Evolutionary conservation across 2,329 filamentous ascomycete genomes (phyloP).

Genomic region (Nemania abortiva): DNA sequence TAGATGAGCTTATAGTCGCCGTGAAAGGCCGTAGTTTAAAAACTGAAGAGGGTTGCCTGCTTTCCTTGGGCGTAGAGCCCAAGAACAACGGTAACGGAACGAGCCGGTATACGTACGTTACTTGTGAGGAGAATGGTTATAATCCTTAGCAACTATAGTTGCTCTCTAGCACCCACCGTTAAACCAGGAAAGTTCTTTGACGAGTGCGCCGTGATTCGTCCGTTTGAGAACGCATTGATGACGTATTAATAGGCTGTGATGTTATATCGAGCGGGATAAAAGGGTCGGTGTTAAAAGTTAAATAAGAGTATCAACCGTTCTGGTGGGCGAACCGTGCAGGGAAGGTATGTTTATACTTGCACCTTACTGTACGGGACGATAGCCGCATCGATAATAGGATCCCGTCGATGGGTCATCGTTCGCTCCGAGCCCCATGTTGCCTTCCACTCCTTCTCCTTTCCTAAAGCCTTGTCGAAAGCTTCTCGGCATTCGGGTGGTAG

Average conservation of each 20-base stretch:
- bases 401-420: slow-evolving; percentile 63
- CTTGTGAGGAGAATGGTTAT: not conserved
- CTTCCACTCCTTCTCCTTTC: slow-evolving; percentile 78
- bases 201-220: not conserved
- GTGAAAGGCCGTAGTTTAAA: not conserved
- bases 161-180: not conserved
- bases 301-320: not conserved
- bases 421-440: slow-evolving; percentile 78
- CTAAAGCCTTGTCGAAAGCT: slow-evolving; percentile 76
- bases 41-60: not conserved
- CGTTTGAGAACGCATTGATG: not conserved
- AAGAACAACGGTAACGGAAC: not conserved
- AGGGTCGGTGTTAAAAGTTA: not conserved
- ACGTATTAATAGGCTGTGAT: not conserved
- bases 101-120: not conserved
- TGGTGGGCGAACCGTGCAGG: not conserved
- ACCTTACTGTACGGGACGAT: slow-evolving; percentile 69
- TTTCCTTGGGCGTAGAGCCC: not conserved
- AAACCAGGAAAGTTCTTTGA: not conserved
- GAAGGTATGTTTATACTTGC: slow-evolving; percentile 19
- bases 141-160: not conserved
- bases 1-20: not conserved
- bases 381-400: slow-evolving; percentile 72
- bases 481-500: slow-evolving; percentile 77
- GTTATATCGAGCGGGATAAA: not conserved